Base-by-base conservation (phyloP, 768 basidiomycete species). In the Collybia mongolica region DNA sequence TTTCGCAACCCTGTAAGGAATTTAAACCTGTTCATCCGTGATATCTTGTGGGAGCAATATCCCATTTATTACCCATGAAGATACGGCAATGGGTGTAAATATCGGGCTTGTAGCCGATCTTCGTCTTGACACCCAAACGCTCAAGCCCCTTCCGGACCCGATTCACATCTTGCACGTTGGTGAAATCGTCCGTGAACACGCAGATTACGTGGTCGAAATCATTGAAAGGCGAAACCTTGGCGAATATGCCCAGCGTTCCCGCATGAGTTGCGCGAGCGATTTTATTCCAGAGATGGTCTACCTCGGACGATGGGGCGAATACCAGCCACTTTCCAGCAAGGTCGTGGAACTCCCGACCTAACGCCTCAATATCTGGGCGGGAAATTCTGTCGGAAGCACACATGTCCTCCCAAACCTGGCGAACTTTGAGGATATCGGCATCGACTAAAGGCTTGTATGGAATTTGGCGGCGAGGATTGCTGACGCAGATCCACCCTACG, bases 41-140 rank as follows among this genome's bases (percentile, higher is more conserved):
- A 40, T 46, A 52, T 9, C 44, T 37, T 15, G 44, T 52, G 7
- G 51, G 51, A 1, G 37, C n/a, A 23, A 52, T 52, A 36, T 37
- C 38, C 51, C 51, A 52, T 23, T 22, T 42, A 20, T 52, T 52
- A 12, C 44, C 44, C 29, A 22, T 44, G 17, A 40, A 52, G 3
- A 52, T 17, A 2, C 18, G 15, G 32, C 52, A 56, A 29, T 48
- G 6, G 14, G 52, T 56, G 42, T 54, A 63, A 8, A 51, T 48
- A 22, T 59, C 51, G 11, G 57, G 50, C 47, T 63, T 63, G 41
- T 57, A 58, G 12, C 51, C 42, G 37, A 61, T 59, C 29, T 39
- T 52, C 20, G 19, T 5, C 36, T 48, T 58, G 32, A 58, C 12
- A 2, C 59, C 57, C 39, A 60, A 46, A 35, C 52, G 44, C 24